Evolutionary conservation across 2,329 filamentous ascomycete species (phyloP), one percentile per base, ranked within the genome.

Genomic region (Botryotinia globosa): DNA sequence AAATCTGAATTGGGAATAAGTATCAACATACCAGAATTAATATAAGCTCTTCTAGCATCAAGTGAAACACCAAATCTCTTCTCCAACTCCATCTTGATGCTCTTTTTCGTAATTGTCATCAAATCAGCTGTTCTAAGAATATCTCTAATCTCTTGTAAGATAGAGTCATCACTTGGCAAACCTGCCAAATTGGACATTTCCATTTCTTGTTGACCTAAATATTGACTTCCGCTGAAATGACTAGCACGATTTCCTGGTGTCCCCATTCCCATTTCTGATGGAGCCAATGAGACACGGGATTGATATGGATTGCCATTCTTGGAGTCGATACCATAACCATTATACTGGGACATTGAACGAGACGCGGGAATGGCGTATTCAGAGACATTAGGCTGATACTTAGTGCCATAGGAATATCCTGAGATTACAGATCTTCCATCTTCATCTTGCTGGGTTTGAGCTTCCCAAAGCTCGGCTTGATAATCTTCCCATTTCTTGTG

Each of bases 401-500:
- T 97, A 75, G 96, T 99, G 72, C 90, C 95, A 81, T 98, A 99
- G 72, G 93, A 97, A 84, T 93, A 92, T 73, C 95, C 95, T n/a
- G 94, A 98, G 69, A 95, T 84, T 82, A 98, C 95, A 16, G 94
- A 97, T 74, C 88, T 91, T 37, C 90, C 85, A 80, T 99, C 96
- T 29, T 90, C 85, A 80, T 99, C 96, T 76, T 90, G 89, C 79
- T 90, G 88, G 66, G 86, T 87, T 74, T 92, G 91, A n/a, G 92
- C 86, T 80, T 99, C 96, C 96, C 95, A 99, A 62, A 99, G 90
- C 86, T 98, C 96, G 75, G 92, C 92, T 83, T 99, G 96, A 82
- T 98, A 99, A 80, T 99, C 96, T 82, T 99, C 96, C 96, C 96
- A 99, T 87, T 93, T 96, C 90, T 98, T 99, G 84, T 93, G 93